phyloP scores from a whole-genome alignment of 2,329 filamentous ascomycete genomes.

The Pseudogymnoascus pannorum region DNA sequence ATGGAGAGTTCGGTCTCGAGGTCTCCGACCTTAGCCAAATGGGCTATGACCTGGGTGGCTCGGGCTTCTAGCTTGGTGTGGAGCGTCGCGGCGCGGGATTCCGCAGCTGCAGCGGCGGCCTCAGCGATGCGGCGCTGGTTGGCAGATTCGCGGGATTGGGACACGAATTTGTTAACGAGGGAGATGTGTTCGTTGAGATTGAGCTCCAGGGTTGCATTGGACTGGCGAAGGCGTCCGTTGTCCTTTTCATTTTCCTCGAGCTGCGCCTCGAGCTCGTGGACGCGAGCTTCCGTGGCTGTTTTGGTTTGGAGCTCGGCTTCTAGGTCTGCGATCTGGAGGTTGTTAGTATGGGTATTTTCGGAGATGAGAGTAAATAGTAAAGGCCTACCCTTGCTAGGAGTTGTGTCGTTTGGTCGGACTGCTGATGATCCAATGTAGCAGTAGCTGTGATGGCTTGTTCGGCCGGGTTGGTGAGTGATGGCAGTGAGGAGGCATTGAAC shows the following conservation, averaged over 20 bases:
- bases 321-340: constrained; percentile 31
- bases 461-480: background rate
- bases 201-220: constrained; percentile 38
- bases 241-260: constrained; percentile 22
- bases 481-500: background rate
- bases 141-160: constrained; percentile 42
- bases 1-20: constrained; percentile 24
- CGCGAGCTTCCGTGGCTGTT: constrained; percentile 21
- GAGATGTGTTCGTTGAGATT: constrained; percentile 40
- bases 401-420: constrained; percentile 10
- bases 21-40: constrained; percentile 19
- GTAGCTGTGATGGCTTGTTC: constrained; percentile 7
- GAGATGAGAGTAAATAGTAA: background rate
- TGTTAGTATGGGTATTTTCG: background rate
- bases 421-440: constrained; percentile 2
- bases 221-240: constrained; percentile 33
- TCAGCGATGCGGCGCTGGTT: constrained; percentile 44
- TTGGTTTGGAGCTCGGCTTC: constrained; percentile 18
- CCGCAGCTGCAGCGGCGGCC: constrained; percentile 28
- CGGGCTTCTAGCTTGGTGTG: constrained; percentile 18
- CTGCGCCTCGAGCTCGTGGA: constrained; percentile 31
- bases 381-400: constrained; percentile 23
- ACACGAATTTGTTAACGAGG: constrained; percentile 39
- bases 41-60: constrained; percentile 19
- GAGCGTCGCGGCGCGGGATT: constrained; percentile 15